Evolutionary conservation across 306 rosid species (phyloP).

Genomic region (Sesbania bispinosa): DNA sequence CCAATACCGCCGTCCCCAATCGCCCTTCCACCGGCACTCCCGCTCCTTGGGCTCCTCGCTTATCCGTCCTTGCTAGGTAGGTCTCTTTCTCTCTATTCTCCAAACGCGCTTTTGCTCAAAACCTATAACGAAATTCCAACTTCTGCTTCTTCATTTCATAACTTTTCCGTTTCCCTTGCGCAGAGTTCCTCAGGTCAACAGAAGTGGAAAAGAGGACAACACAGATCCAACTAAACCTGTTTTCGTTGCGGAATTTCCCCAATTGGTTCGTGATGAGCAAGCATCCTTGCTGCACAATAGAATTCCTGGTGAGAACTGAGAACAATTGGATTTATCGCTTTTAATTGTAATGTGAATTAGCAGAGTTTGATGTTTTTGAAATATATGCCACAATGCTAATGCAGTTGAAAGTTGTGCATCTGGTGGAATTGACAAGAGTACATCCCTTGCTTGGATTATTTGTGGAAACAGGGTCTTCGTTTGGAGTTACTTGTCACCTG

Average conservation of each 20-base stretch:
- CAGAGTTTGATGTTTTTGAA: neutral
- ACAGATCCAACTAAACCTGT: conserved; percentile 64
- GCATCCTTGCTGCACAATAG: conserved; percentile 52
- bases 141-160: neutral
- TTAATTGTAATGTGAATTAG: too few relatives aligned
- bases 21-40: conserved; percentile 94
- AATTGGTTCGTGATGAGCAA: conserved; percentile 69
- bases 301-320: conserved; percentile 55
- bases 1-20: conserved; percentile 45
- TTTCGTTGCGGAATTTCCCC: conserved; percentile 85
- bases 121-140: too few relatives aligned
- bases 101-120: neutral
- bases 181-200: conserved; percentile 64
- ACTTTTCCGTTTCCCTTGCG: neutral
- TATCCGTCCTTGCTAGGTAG: conserved; percentile 84
- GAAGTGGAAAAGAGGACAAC: conserved; percentile 53
- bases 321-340: neutral
- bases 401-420: conserved; percentile 53
- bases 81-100: neutral
- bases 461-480: conserved; percentile 61
- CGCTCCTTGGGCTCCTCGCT: conserved; percentile 96
- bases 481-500: conserved; percentile 77
- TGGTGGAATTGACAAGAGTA: conserved; percentile 80
- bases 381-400: conserved; percentile 9
- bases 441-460: conserved; percentile 83